Evolutionary conservation across 805 yeast genomes (phyloP).

Genomic region (Saturnispora dispora): DNA sequence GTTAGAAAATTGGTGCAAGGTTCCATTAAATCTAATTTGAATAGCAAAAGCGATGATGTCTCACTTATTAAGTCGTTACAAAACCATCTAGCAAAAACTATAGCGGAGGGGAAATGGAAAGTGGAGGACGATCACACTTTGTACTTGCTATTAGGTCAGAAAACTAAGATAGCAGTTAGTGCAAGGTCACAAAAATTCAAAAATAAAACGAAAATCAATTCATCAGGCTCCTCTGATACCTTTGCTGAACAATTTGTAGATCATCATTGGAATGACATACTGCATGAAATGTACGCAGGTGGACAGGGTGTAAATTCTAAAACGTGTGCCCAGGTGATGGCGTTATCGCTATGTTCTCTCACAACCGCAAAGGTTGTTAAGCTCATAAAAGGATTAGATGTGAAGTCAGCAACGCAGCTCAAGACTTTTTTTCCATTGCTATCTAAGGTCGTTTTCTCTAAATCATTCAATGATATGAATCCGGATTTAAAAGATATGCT

Average conservation of each 20-base stretch:
- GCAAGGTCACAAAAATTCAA: conserved; percentile 8
- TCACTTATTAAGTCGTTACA: conserved; percentile 41
- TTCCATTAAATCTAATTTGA: conserved; percentile 36
- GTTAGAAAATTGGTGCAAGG: conserved; percentile 53
- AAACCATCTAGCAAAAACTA: conserved; percentile 38
- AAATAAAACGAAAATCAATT: conserved; percentile 9
- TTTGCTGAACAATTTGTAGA: conserved; percentile 51
- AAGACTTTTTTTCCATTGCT: conserved; percentile 42
- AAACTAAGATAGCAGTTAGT: conserved; percentile 14
- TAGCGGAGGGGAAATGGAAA: conserved; percentile 40
- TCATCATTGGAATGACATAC: conserved; percentile 45
- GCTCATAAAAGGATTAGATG: conserved; percentile 35
- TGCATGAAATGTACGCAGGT: conserved; percentile 50
- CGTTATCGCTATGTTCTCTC: conserved; percentile 44
- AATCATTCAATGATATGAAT: conserved; percentile 34
- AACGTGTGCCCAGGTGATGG: conserved; percentile 38
- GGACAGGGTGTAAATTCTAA: conserved; percentile 46
- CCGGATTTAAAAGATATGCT: conserved; percentile 47
- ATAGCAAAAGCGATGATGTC: conserved; percentile 42
- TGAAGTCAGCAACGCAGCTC: conserved; percentile 35
- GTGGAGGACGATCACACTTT: conserved; percentile 38
- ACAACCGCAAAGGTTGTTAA: conserved; percentile 35
- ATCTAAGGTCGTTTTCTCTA: conserved; percentile 44
- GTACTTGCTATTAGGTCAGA: conserved; percentile 37
- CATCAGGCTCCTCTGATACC: conserved; percentile 7